Base-by-base conservation (phyloP, 2,329 filamentous ascomycete species). In the Colletotrichum incanum region DNA sequence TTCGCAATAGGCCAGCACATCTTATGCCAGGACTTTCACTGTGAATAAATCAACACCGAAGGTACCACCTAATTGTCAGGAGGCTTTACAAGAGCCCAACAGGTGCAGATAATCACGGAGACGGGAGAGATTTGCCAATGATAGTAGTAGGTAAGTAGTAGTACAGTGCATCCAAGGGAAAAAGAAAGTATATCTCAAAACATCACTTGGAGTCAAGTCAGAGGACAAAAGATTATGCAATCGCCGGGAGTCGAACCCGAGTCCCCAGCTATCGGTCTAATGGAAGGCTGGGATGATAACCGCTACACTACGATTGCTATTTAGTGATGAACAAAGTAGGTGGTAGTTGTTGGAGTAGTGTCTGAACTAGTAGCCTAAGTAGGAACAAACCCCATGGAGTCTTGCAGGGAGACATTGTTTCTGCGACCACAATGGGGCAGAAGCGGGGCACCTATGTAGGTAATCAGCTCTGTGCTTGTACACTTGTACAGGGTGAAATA, bases 281-380 rank as follows among this genome's bases (percentile, higher is more conserved):
- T 67, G 54, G 64, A 67, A 67, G 64, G 64, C 64, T 67, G 54
- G 54, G 54, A 67, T 67, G 54, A 60, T 67, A 52, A 67, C 64
- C 64, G 26, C 64, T 67, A 67, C 54, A 67, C 64, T 66, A 66
- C 41, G 20, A 49, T 59, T 59, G 64, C 64, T 23, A 4, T 16
- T 41, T 14, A 4, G 39, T 16, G 5, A 2, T 6, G 3, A 14
- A 28, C 47, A 7, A 50, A 11, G n/a, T 23, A 16, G 9, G 5
- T n/a, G 14, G 5, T 5, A 14, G 12, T 37, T 55, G 31, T 37
- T 37, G 52, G 0, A 7, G 1, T 1, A 0, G 0, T 0, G 0
- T 0, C 11, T 0, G 1, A 0, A 1, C 5, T 7, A 8, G 20
- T 16, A 0, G 1, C 1, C 1, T 23, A 55, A 34, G 20, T 55